These are phyloP conservation scores for Oryza nivara DNA, from an alignment of 176 grass and related monocot genomes.

Conservation along the genomic window DNA sequence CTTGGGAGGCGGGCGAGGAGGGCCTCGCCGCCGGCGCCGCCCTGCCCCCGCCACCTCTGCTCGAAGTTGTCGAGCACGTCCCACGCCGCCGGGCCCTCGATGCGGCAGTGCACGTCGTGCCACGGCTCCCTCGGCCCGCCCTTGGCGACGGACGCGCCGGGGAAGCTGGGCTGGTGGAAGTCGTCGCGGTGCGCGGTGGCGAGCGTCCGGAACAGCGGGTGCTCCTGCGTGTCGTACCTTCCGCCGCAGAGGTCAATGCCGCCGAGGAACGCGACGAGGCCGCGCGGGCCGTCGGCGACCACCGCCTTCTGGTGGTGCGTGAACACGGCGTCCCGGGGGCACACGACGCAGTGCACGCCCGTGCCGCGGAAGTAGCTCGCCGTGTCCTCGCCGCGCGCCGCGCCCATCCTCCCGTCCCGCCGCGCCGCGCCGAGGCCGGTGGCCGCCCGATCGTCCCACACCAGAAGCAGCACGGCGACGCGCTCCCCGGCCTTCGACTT, in stretches of 20 bases:
- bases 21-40: not conserved
- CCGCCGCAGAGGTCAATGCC: constrained; percentile 63
- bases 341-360: constrained; percentile 48
- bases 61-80: constrained; percentile 61
- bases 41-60: constrained; percentile 57
- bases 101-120: constrained; percentile 55
- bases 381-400: constrained; percentile 50
- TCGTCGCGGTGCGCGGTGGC: constrained; percentile 43
- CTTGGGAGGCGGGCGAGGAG: constrained; percentile 19
- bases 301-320: constrained; percentile 65
- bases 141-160: constrained; percentile 35
- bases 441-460: constrained; percentile 59
- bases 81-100: constrained; percentile 62
- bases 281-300: constrained; percentile 47
- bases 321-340: not conserved
- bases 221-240: constrained; percentile 56
- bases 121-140: constrained; percentile 59
- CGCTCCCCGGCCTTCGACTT: constrained; percentile 63
- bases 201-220: constrained; percentile 48
- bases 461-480: constrained; percentile 56
- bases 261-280: constrained; percentile 59
- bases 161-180: constrained; percentile 52
- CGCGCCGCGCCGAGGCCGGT: not conserved
- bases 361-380: constrained; percentile 40
- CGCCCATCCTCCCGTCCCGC: constrained; percentile 4